Base-by-base conservation (phyloP, 2,329 filamentous ascomycete species). In the Pseudogymnoascus sp. region DNA sequence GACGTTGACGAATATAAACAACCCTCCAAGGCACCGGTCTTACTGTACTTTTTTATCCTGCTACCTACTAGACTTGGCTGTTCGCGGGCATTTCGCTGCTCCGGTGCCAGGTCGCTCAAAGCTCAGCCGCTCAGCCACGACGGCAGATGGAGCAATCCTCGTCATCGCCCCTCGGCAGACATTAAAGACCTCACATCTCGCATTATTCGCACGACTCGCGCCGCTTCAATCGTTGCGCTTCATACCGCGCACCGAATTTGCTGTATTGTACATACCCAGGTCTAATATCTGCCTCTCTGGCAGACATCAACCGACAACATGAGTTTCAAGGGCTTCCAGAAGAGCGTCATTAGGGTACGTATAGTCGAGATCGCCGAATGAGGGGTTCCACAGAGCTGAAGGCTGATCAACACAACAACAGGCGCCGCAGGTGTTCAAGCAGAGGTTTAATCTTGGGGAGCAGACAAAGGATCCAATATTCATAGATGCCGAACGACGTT, bases 301-400 rank as follows among this genome's bases (percentile, higher is more conserved):
- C 45, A 33, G 45, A 55, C 45, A 37, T 29, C 40, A 45, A 60
- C 64, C 66, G 62, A 64, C 62, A 63, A 71, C 73, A 97, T 99
- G 94, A 97, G 92, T 84, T 92, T 96, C 82, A 95, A 94, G 78
- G 94, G 94, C 72, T 90, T 99, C 72, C 87, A 89, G 75, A 97
- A 97, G 82, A 88, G 88, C 79, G 80, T 96, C 73, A 84, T 85
- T 66, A 86, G 94, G 78, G 93, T 93, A 83, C 74, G 87, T 72
- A 48, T 37, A 10, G n/a, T 33, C 31, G 55, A 60, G 33, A 35
- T 59, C 29, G 25, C 21, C 27, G 29, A 58, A 52, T 45, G 45
- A 42, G 48, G 39, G 36, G 36, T 35, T 29, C 12, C 42, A 42
- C 36, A 59, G n/a, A 55, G 59, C 64, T 65, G 39, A 61, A 60